A percentile compares a stretch with the other conserved stretches of the same genome.
These are phyloP conservation scores for Nicotiana noctiflora DNA, from an alignment of 257 asterid genomes.

Conservation along the genomic window DNA sequence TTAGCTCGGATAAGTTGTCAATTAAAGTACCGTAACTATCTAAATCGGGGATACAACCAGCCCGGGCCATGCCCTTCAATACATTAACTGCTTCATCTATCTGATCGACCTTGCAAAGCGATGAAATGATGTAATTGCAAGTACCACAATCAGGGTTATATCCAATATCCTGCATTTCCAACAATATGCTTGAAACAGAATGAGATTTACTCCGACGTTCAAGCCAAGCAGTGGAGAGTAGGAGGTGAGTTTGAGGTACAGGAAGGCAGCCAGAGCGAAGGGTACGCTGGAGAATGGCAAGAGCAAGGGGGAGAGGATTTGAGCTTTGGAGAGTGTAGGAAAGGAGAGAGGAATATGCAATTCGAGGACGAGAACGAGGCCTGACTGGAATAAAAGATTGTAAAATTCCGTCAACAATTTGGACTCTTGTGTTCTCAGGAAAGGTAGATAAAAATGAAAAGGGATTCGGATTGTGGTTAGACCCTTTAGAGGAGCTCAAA, in stretches of 20 bases:
- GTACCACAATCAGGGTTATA: slow-evolving; percentile 63
- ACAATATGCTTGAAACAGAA: slow-evolving; percentile 32
- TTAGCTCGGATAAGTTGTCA: slow-evolving; percentile 37
- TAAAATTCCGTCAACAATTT: slow-evolving; percentile 45
- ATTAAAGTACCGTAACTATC: slow-evolving; percentile 60
- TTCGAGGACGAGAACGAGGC: slow-evolving; percentile 46
- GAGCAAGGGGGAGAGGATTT: slow-evolving; percentile 52
- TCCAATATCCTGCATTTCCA: slow-evolving; percentile 55
- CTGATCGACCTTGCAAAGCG: slow-evolving; percentile 63
- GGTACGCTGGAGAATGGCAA: slow-evolving; percentile 57
- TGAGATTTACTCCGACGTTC: slow-evolving; percentile 20
- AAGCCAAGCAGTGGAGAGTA: slow-evolving; percentile 62
- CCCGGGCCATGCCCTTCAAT: slow-evolving; percentile 49
- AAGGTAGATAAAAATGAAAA: slow-evolving; percentile 50
- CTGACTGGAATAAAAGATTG: slow-evolving; percentile 51
- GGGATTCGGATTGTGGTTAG: slow-evolving; percentile 44
- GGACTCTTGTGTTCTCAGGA: slow-evolving; percentile 26
- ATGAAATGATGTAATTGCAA: slow-evolving; percentile 60
- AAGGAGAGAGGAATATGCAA: slow-evolving; percentile 61
- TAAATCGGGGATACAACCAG: slow-evolving; percentile 59
- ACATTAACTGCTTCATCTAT: slow-evolving; percentile 49
- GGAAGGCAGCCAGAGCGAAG: slow-evolving; percentile 82
- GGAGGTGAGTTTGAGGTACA: slow-evolving; percentile 47
- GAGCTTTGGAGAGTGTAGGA: slow-evolving; percentile 44
- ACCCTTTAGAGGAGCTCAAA: slow-evolving; percentile 25